These are phyloP conservation scores for Colletotrichum lindemuthianum DNA, from an alignment of 2,329 filamentous ascomycete genomes.

Conservation along the genomic window DNA sequence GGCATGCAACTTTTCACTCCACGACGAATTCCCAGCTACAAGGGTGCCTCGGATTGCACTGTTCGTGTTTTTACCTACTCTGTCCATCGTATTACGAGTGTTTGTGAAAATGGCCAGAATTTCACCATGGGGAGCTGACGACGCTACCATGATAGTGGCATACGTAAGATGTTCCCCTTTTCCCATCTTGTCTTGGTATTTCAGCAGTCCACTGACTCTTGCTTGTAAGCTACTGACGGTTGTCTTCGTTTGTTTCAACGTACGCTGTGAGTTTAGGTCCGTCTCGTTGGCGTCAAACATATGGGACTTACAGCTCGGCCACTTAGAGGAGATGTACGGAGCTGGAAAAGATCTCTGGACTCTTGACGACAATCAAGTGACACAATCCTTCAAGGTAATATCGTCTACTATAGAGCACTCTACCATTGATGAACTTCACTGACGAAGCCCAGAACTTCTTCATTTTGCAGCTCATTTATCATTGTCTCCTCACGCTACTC, in stretches of 20 bases:
- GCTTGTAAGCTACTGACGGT: too few relatives aligned
- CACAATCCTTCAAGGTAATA: constrained; percentile 15
- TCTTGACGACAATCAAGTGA: neutral
- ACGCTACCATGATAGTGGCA: constrained; percentile 15
- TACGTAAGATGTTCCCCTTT: neutral
- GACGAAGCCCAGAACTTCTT: neutral
- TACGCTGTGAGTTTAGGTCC: neutral
- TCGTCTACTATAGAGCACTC: too few relatives aligned
- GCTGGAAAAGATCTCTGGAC: constrained; percentile 31
- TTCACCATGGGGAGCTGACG: constrained; percentile 13
- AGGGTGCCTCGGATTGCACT: neutral
- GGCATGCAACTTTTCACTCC: constrained; percentile 13
- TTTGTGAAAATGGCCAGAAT: constrained; percentile 7
- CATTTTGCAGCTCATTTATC: neutral
- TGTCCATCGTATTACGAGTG: constrained; percentile 13
- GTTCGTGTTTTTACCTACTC: constrained; percentile 1
- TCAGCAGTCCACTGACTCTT: too few relatives aligned
- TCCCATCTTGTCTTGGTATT: neutral
- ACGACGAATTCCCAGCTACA: neutral
- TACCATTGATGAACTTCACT: too few relatives aligned
- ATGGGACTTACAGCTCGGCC: too few relatives aligned
- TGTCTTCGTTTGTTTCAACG: too few relatives aligned
- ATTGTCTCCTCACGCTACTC: constrained; percentile 47
- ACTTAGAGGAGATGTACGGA: neutral
- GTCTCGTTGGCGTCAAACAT: too few relatives aligned